Percentiles rank a stretch among this genome's conserved stretches.
Evolutionary conservation across 2,329 filamentous ascomycete genomes (phyloP).

Genomic region (Ceratocystis alfenasii): DNA sequence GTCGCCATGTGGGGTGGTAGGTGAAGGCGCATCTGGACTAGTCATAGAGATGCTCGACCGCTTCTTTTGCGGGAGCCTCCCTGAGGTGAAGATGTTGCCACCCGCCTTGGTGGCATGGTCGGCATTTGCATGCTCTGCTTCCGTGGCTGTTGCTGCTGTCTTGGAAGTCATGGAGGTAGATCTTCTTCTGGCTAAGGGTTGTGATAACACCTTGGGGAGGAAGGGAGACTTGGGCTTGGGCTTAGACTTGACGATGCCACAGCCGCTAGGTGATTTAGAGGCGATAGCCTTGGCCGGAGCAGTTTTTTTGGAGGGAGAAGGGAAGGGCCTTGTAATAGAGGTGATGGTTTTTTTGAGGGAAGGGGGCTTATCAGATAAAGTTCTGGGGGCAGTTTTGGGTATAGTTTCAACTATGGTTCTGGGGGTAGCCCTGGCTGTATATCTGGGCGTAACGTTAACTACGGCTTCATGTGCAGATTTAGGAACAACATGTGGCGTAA

Average conservation of each 20-base stretch:
- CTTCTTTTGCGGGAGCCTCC: constrained; percentile 26
- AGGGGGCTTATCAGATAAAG: background rate
- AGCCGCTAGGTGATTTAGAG: background rate
- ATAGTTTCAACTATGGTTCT: no score
- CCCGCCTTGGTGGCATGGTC: constrained; percentile 4
- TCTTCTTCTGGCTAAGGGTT: background rate
- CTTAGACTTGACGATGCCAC: background rate
- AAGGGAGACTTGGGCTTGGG: background rate
- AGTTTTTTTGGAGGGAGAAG: background rate
- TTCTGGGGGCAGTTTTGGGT: no score
- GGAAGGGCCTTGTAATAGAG: background rate
- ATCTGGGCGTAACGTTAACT: no score
- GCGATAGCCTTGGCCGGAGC: background rate
- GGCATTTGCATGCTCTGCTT: constrained; percentile 10
- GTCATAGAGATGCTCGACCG: background rate
- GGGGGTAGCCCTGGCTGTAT: no score
- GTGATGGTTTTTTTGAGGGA: background rate
- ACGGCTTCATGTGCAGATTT: no score
- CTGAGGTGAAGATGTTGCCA: constrained; percentile 37
- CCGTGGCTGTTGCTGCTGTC: background rate
- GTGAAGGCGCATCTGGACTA: background rate
- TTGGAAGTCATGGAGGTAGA: background rate
- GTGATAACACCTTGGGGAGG: constrained; percentile 1
- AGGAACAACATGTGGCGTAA: no score
- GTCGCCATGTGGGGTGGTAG: background rate